Evolutionary conservation across 371 early-diverging fungal species (phyloP), one percentile per base, ranked within the genome.

Genomic region (Mucor plumbeus): DNA sequence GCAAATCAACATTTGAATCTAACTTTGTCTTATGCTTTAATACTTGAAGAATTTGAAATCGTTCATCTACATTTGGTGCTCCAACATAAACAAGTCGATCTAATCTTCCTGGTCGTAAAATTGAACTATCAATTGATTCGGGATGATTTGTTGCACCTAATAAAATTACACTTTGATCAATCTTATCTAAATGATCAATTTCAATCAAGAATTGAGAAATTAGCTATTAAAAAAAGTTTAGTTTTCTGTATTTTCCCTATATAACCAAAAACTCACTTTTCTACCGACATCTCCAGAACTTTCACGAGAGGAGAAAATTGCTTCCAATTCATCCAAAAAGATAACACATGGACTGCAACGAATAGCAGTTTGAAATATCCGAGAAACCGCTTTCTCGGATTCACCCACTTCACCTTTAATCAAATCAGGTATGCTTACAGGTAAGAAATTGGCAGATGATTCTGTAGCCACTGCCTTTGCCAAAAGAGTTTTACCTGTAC

Each of bases 261-360:
- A 26, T 26, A 26, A 26, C 3, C 26, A 26, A 38, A 38, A 38
- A 38, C 36, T 55, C 74, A 85, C 90, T 85, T 89, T 87, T 65
- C 84, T 85, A 10, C 90, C 89, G 0, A 88, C 79, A 62, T 85
- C 84, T 3, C 90, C 90, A 50, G 82, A 81, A 7, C 77, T 78
- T 15, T 89, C 89, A 50, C 88, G 71, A 10, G 81, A 72, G 10
- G 86, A 78, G 74, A 92, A 97, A 9, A 98, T 80, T 1, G 96
- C 92, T 69, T 99, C 99, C 40, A 99, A 82, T 78, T 99, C 99
- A 83, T 99, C 99, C 63, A 99, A 91, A 79, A 99, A 99, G 15
- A 99, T 87, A 17, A 99, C 95, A 64, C 97, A 93, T 0, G 99
- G 99, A 60, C 91, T 86, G 31, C 93, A 93, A 63, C 95, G 92